A percentile compares a stretch with the other conserved stretches of the same genome.
These are phyloP conservation scores for Aspergillus vadensis DNA, from an alignment of 2,329 filamentous ascomycete genomes.

Conservation along the genomic window DNA sequence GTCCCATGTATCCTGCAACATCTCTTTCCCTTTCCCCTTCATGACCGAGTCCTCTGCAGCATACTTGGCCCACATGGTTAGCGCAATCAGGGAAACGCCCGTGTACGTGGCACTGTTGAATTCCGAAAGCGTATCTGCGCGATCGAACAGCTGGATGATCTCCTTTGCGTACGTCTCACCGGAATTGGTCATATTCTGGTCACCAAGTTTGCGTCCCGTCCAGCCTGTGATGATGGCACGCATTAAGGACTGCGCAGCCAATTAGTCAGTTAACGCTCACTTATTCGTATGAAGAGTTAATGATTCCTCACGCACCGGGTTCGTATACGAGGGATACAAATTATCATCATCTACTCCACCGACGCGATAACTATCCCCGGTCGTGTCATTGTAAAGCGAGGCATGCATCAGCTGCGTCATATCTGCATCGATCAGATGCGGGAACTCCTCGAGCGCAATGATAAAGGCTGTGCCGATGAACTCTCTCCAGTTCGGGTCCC, in stretches of 20 bases:
- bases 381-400: conserved; percentile 57
- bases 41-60: conserved; percentile 57
- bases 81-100: conserved; percentile 61
- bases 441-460: conserved; percentile 61
- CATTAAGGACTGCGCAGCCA: conserved; percentile 51
- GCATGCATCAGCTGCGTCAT: conserved; percentile 52
- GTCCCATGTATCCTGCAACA: conserved; percentile 58
- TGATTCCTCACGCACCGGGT: conserved; percentile 28
- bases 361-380: conserved; percentile 64
- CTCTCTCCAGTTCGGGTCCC: conserved; percentile 67
- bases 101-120: conserved; percentile 66
- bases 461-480: conserved; percentile 64
- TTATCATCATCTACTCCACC: conserved; percentile 63
- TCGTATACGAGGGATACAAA: conserved; percentile 63
- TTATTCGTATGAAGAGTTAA: too few species aligned
- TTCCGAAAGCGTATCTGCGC: conserved; percentile 60
- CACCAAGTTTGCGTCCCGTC: conserved; percentile 56
- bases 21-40: conserved; percentile 52
- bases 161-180: conserved; percentile 60
- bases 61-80: conserved; percentile 64
- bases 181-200: conserved; percentile 60
- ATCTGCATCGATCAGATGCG: conserved; percentile 46
- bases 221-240: conserved; percentile 63
- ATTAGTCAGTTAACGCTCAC: too few species aligned
- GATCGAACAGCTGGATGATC: conserved; percentile 59